These are phyloP conservation scores for Collariella sp. DNA, from an alignment of 495 filamentous ascomycete species.

Conservation along the genomic window DNA sequence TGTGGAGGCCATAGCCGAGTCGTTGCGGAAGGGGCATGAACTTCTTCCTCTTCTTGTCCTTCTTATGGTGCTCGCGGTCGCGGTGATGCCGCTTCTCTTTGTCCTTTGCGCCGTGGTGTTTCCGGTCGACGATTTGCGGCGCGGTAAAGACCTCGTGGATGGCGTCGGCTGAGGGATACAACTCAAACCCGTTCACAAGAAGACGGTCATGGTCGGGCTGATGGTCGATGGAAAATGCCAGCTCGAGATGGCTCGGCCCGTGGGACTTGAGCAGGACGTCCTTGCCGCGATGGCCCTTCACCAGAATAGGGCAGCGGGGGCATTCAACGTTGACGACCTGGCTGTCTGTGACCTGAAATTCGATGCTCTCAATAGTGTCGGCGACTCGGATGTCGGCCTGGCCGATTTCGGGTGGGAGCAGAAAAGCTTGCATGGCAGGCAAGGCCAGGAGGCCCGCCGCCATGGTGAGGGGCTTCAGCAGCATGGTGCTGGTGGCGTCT, in stretches of 20 bases:
- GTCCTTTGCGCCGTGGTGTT: neutral
- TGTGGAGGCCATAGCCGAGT: slow-evolving; percentile 34
- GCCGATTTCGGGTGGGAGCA: slow-evolving; percentile 21
- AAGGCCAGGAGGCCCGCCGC: slow-evolving; percentile 20
- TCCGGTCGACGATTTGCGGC: slow-evolving; percentile 19
- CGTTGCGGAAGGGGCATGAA: slow-evolving; percentile 16
- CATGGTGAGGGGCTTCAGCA: slow-evolving; percentile 22
- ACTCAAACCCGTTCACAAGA: slow-evolving; percentile 37
- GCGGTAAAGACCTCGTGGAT: slow-evolving; percentile 23
- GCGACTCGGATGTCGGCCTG: slow-evolving; percentile 15
- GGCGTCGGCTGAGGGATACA: slow-evolving; percentile 34
- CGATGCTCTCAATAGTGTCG: slow-evolving; percentile 6
- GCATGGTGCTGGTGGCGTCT: slow-evolving; percentile 10
- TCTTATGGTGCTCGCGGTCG: slow-evolving; percentile 9
- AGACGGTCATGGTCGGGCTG: slow-evolving; percentile 27
- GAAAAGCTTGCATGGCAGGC: slow-evolving; percentile 20
- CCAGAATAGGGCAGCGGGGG: slow-evolving; percentile 33
- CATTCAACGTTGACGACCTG: slow-evolving; percentile 33
- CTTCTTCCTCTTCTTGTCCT: slow-evolving; percentile 10
- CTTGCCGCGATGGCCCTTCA: slow-evolving; percentile 20
- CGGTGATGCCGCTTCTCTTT: slow-evolving; percentile 6
- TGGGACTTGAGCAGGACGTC: slow-evolving; percentile 17
- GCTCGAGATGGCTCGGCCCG: slow-evolving; percentile 33
- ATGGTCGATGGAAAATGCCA: slow-evolving; percentile 33
- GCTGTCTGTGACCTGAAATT: slow-evolving; percentile 7